Evolutionary conservation across 768 basidiomycete species (phyloP), one percentile per base, ranked within the genome.

Genomic region (Daedaleopsis sinensis): DNA sequence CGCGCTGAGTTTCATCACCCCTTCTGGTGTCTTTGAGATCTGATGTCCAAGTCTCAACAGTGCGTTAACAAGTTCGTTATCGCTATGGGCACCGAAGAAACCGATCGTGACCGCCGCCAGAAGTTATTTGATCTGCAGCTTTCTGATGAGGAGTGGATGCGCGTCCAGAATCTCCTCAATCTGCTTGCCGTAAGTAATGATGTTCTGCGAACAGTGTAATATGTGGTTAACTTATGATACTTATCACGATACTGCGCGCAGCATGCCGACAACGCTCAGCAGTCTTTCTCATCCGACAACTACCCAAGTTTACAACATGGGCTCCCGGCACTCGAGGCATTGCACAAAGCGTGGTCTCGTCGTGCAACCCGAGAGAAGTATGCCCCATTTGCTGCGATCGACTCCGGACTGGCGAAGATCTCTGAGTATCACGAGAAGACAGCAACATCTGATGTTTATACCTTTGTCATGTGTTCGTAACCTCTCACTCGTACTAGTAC

Each of bases 251-350:
- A 32, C 7, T 32, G 27, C 7, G 27, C 27, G 27, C 10, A 76
- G 74, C 59, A 67, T 62, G 70, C 73, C 12, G 71, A 75, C 48
- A 36, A 65, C 18, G 68, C 71, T 3, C 75, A 77, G 47, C 74
- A 77, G n/a, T 52, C 58, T 0, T 75, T 74, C 55, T 76, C 75
- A 1, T 69, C 70, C 1, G 72, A 74, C 21, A 32, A 42, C 19
- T 52, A 57, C 6, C 66, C 75, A 0, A 64, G 59, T 3, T 61
- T 76, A 1, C 69, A 74, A 52, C 57, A 66, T n/a, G 74, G 65
- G 0, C 60, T 76, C 21, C 72, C 74, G 1, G 73, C 55, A 0
- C 65, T 77, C 1, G 71, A 76, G 37, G 65, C 57, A 8, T 56
- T 76, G 1, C 71, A 76, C 38, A 3, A 32, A 32, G 27, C 27